Base-by-base conservation (phyloP, 495 filamentous ascomycete species). In the Aspergillus kassunensis region DNA sequence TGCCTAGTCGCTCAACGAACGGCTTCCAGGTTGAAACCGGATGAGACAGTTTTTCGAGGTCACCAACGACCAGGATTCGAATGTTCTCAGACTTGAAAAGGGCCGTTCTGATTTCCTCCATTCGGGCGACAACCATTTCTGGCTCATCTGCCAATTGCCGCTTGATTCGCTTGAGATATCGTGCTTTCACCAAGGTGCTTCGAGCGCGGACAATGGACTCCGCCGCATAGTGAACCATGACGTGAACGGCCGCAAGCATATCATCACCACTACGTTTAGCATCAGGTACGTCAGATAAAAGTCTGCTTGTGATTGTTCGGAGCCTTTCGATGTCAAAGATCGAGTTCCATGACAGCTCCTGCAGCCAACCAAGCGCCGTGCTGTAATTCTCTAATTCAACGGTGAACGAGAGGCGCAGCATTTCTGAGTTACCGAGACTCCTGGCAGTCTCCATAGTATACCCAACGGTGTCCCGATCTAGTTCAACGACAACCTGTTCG, bases 251-350 rank as follows among this genome's bases (percentile, higher is more conserved):
- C 16, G 64, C 67, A 29, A 73, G 67, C 72, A 84, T 82, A 50
- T 79, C 78, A 53, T 88, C 83, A 21, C 95, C 93, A 54, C 83
- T 87, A 16, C 93, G 85, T 78, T 97, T 99, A 49, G 86, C 77
- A 54, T 97, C 91, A 3, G 93, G 93, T 23, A 99, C 86, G 62
- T 97, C 93, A 9, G 91, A 90, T 6, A 96, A 80, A 21, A 96
- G 84, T 65, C 95, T 88, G 16, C 82, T 80, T n/a, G 91, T 80
- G n/a, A 87, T 87, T 0, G 91, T 85, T 51, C 83, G 84, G 49
- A 99, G 77, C 56, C 95, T 80, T 58, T 82, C 78, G 11, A 84
- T 77, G 55, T 97, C 93, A 58, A 97, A 96, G 44, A 97, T 75
- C 37, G 86, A 85, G 61, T 91, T 83, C 67, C 90, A 95, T 61